These are phyloP conservation scores for Cichorium intybus DNA, from an alignment of 140 eudicot genomes.

Conservation along the genomic window DNA sequence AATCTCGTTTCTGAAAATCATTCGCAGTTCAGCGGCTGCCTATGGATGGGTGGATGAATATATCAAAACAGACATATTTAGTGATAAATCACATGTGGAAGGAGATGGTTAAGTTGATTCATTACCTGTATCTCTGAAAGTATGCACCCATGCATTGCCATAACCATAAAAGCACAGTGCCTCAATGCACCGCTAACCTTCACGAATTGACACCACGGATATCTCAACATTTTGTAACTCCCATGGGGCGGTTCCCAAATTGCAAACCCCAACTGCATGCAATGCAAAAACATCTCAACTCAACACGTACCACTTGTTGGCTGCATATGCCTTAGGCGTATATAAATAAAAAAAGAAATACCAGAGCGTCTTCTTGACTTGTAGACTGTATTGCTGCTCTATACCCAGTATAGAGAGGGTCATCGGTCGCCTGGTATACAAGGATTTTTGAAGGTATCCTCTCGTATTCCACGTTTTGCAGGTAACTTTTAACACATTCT, in stretches of 20 bases:
- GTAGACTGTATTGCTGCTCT: no score
- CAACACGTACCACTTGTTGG: no score
- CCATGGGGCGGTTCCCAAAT: slow-evolving; percentile 97
- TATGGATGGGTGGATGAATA: no score
- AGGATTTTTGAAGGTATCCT: slow-evolving; percentile 85
- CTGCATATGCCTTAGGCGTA: no score
- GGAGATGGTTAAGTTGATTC: no score
- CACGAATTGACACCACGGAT: slow-evolving; percentile 76
- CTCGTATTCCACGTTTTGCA: slow-evolving; percentile 56
- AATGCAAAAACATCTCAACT: no score
- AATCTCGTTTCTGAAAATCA: slow-evolving; percentile 51
- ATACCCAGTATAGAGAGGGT: slow-evolving; percentile 74
- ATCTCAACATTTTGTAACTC: slow-evolving; percentile 59
- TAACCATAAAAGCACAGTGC: slow-evolving; percentile 86
- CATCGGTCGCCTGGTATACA: slow-evolving; percentile 73
- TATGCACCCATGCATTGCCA: slow-evolving; percentile 91
- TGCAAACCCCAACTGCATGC: slow-evolving; percentile 66
- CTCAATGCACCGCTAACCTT: slow-evolving; percentile 85
- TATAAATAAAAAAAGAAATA: no score
- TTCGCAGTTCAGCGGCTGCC: slow-evolving; percentile 74
- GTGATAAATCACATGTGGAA: neutral
- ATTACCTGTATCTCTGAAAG: slow-evolving; percentile 95
- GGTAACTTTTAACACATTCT: slow-evolving; percentile 68
- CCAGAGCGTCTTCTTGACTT: slow-evolving; percentile 84
- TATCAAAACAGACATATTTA: no score